Base-by-base conservation (phyloP, 2,329 filamentous ascomycete genomes). In the Phoma sp. region DNA sequence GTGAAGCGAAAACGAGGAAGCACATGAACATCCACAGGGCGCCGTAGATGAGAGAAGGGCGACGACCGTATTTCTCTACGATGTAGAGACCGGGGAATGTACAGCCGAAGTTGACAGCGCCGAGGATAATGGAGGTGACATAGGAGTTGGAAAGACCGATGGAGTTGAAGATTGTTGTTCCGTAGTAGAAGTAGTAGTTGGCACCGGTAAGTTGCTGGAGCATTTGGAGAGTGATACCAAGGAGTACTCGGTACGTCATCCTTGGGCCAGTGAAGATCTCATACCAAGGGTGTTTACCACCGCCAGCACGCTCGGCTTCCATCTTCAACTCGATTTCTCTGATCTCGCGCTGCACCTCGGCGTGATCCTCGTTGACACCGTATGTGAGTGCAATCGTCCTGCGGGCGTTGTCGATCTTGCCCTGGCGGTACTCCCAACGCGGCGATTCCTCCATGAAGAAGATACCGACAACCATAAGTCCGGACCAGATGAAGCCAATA, bases 121-220 rank as follows among this genome's bases (percentile, higher is more conserved):
- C 78, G 5, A 81, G 70, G 53, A 81, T 81, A 53, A 81, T 80
- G 18, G 72, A 70, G 0, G 79, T 81, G 14, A 80, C 75, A 62
- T 74, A 81, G 18, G 73, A 71, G 60, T 81, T 77, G 17, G 65
- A 63, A 4, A 80, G 65, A 9, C 76, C 76, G 11, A 75, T 71
- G 0, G 72, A 71, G 0, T 61, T 47, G 66, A 81, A 81, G 46
- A 81, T 77, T 0, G 76, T 77, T 1, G 78, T 80, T 7, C 78
- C 43, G 53, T 32, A 36, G 42, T 30, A 42, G 29, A 50, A 88
- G 77, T 85, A 87, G 74, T 85, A 88, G 74, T 88, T 88, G 53
- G 83, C 85, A 26, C 87, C 87, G 1, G 86, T 89, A 2, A 90
- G 77, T 67, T 90, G 87, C 71, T 90, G 87, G 5, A 87, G 82